Evolutionary conservation across 1,284 basidiomycete species (phyloP), one percentile per base, ranked within the genome.

Genomic region (Ganoderma leucocontextum): DNA sequence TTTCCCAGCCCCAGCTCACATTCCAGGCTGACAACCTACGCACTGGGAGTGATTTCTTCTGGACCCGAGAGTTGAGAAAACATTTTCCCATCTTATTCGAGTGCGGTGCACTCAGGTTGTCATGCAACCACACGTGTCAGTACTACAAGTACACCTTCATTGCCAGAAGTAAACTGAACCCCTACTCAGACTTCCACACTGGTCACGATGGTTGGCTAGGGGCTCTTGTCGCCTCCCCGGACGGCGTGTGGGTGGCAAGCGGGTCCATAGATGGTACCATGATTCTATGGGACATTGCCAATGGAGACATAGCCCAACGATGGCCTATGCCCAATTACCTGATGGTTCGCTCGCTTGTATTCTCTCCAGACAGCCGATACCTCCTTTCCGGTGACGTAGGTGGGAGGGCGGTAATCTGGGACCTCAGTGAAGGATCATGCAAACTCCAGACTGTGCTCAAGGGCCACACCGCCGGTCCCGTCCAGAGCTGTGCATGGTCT

Each of bases 331-430:
- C 36, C 33, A 0, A 12, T 0, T 29, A 19, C 52, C 0, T 1
- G 17, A 7, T 2, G 15, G 35, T 57, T 13, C 1, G 0, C 1
- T 57, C 55, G 2, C 55, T 57, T 6, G 15, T 35, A 4, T 57
- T 57, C 55, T 57, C 55, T 7, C 55, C 55, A 17, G 35, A 57
- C 35, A 57, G 55, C 29, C 55, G n/a, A 10, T 29, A 57, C n/a
- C 19, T 57, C 15, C 35, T 22, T 4, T 57, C 55, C 33, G 25
- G 6, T 10, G 35, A 17, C 33, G 4, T 10, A 6, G 17, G 19
- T 7, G 17, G 13, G 15, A 47, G 13, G 1, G 10, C 17, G 6
- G 33, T 33, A 15, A 36, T 57, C 17, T 57, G 35, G 55, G 55
- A 57, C 17, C 8, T 57, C 17, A 2, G 2, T 19, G 29, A 19